Conservation (phyloP, 495 filamentous ascomycete genomes). For the Oidiodendron maius region DNA sequence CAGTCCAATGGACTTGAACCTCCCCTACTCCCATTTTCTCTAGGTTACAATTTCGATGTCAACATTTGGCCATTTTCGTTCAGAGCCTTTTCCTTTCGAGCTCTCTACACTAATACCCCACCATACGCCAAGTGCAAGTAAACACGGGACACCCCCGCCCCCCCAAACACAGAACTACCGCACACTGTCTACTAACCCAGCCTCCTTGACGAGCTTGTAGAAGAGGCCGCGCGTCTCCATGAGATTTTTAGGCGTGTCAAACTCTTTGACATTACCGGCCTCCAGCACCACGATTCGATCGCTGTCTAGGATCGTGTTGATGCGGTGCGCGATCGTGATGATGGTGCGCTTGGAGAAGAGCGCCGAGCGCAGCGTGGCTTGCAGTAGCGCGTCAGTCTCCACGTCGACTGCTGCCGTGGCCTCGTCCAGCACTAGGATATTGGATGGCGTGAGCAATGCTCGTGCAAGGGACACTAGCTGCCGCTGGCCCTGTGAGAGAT, state of each 20-base stretch:
- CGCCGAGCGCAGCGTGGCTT: constrained; percentile 54
- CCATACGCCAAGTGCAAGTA: neutral
- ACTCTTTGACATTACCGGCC: constrained; percentile 66
- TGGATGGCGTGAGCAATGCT: constrained; percentile 89
- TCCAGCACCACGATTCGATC: constrained; percentile 89
- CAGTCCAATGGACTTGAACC: no score
- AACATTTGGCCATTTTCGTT: no score
- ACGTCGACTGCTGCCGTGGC: constrained; percentile 96
- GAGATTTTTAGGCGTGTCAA: constrained; percentile 62
- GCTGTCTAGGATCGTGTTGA: constrained; percentile 93
- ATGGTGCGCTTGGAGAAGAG: constrained; percentile 87
- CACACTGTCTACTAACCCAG: constrained; percentile 19
- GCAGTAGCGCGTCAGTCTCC: constrained; percentile 84
- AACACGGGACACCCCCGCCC: neutral
- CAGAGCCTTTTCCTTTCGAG: no score
- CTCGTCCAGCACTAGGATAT: constrained; percentile 96
- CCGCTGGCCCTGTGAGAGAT: constrained; percentile 82
- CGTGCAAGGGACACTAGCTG: constrained; percentile 91
- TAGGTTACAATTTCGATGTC: no score
- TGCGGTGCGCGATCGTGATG: constrained; percentile 94
- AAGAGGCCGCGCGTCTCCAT: constrained; percentile 42
- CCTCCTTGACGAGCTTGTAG: constrained; percentile 24
- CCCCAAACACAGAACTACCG: neutral
- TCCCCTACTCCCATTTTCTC: no score
- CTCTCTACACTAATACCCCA: neutral